Conservation (phyloP, 2,329 filamentous ascomycete genomes). For the Fusarium vanettenii region DNA sequence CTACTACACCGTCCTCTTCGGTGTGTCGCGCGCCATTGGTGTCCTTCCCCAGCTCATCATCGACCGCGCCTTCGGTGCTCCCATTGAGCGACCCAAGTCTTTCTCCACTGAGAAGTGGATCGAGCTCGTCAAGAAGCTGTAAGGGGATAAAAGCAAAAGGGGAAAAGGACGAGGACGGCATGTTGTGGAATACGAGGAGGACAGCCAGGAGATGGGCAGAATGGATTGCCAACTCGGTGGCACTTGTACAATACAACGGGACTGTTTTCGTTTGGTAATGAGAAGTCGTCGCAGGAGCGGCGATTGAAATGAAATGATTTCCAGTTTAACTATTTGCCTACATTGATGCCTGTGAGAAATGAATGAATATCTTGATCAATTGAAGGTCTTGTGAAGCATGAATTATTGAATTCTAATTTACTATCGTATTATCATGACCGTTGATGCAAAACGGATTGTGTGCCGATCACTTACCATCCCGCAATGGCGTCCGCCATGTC, state of each 20-base stretch:
- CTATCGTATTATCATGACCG: neutral
- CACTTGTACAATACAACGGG: slow-evolving; percentile 46
- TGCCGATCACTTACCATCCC: neutral
- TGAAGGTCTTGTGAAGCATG: neutral
- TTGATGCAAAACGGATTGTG: neutral
- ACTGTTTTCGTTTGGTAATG: slow-evolving; percentile 46
- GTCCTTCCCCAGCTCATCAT: slow-evolving; percentile 99
- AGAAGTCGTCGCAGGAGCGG: slow-evolving; percentile 39
- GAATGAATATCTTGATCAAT: neutral
- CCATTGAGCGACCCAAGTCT: slow-evolving; percentile 98
- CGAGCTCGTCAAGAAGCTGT: slow-evolving; percentile 93
- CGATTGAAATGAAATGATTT: slow-evolving; percentile 42
- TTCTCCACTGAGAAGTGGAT: slow-evolving; percentile 98
- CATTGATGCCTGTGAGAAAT: neutral
- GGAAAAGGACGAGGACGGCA: slow-evolving; percentile 19
- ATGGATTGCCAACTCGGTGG: slow-evolving; percentile 37
- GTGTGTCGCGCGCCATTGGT: slow-evolving; percentile 97
- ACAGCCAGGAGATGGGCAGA: slow-evolving; percentile 30
- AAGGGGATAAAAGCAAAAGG: slow-evolving; percentile 55
- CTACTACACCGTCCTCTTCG: slow-evolving; percentile 99
- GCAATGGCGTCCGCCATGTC: slow-evolving; percentile 2
- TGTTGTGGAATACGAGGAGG: slow-evolving; percentile 33
- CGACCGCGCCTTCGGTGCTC: slow-evolving; percentile 95
- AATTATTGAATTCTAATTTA: neutral
- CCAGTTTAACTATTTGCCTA: slow-evolving; percentile 19